Evolutionary conservation across 2,329 filamentous ascomycete genomes (phyloP), one percentile per base, ranked within the genome.

Genomic region (Microdochium trichocladiopsis): DNA sequence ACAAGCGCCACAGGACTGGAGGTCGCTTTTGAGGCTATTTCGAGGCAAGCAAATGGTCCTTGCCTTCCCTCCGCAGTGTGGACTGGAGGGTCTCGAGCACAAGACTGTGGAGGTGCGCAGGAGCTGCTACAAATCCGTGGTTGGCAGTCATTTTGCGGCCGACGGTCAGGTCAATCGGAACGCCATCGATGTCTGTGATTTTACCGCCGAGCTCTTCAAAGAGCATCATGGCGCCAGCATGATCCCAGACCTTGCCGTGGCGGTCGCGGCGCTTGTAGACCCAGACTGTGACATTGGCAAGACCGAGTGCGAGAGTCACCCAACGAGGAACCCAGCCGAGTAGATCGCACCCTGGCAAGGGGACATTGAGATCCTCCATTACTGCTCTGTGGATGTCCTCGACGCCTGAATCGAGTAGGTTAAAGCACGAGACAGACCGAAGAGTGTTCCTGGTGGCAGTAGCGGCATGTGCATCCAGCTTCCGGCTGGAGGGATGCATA

Each of bases 241-340:
- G 80, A 55, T 83, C 80, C 80, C 79, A 83, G 1, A 78, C 69
- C 65, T 83, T 83, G 10, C 72, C 80, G 11, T 68, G 68, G 1
- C 78, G 68, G 23, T 72, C 69, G 21, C 69, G 66, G 22, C 66
- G 63, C 55, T 73, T 75, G 66, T 83, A 83, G 10, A 80, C 73
- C 78, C 79, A 83, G 10, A 81, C 71, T 0, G 77, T 81, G 41
- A 73, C 69, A 63, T 82, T 78, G 10, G 72, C 78, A 4, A 77
- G 63, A 0, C 79, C 77, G 50, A 80, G 65, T 0, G 78, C 79
- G 22, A 83, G 67, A 2, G 66, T 67, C 0, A 73, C 73, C 77
- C 79, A 83, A 12, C 79, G 73, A 9, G 79, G 68, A 5, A 82
- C 79, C 80, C 80, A 83, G 1, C 78, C 75, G 0, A 82, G 69